Evolutionary conservation across 805 yeast species (phyloP).

Genomic region (Ogataea ganodermae): DNA sequence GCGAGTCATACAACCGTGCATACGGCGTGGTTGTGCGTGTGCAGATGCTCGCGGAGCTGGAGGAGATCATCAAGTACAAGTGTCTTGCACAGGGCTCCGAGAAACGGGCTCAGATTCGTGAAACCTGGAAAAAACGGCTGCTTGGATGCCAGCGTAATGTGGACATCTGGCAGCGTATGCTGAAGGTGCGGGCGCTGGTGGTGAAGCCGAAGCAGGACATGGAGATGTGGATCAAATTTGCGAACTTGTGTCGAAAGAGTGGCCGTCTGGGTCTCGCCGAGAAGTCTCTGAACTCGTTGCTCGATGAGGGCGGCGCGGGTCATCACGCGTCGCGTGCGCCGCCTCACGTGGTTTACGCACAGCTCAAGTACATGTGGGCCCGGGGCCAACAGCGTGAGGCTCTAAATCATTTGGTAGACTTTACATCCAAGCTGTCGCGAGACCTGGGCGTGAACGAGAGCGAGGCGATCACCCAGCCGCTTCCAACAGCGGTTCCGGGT

Average conservation of each 20-base stretch:
- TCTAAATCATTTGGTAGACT: conserved; percentile 78
- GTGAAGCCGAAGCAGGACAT: conserved; percentile 94
- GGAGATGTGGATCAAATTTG: conserved; percentile 98
- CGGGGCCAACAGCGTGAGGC: conserved; percentile 89
- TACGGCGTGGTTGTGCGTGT: conserved; percentile 95
- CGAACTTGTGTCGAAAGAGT: conserved; percentile 91
- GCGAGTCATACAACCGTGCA: conserved; percentile 95
- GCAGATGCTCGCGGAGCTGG: conserved; percentile 95
- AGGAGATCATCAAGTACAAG: conserved; percentile 90
- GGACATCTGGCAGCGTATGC: conserved; percentile 97
- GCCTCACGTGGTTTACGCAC: conserved; percentile 97
- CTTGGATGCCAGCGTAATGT: conserved; percentile 95
- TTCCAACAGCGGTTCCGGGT: conserved; percentile 73
- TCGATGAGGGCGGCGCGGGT: conserved; percentile 60
- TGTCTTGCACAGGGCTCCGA: conserved; percentile 81
- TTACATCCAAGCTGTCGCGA: conserved; percentile 86
- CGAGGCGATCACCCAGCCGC: conserved; percentile 82
- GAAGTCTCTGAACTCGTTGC: conserved; percentile 76
- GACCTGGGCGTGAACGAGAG: conserved; percentile 86
- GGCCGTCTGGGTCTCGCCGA: conserved; percentile 92
- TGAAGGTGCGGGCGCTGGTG: conserved; percentile 89
- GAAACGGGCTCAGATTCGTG: conserved; percentile 73
- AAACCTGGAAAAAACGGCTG: conserved; percentile 91
- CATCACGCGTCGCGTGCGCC: conserved; percentile 69
- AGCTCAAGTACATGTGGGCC: conserved; percentile 95